These are phyloP conservation scores for Candida incommunis DNA, from an alignment of 805 yeast genomes.

Conservation along the genomic window DNA sequence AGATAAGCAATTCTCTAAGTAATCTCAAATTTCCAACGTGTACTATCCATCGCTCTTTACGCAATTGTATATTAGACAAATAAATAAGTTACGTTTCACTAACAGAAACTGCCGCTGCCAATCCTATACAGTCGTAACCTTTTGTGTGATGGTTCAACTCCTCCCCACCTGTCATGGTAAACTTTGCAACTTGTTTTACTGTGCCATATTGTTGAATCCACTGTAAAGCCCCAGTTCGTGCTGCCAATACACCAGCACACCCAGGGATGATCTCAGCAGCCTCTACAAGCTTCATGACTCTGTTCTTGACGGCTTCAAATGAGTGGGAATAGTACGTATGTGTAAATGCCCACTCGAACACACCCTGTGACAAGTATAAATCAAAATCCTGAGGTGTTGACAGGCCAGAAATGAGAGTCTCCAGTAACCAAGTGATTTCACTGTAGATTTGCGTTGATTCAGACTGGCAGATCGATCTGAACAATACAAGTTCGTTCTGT, in stretches of 20 bases:
- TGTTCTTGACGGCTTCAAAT: not conserved
- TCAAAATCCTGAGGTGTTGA: slow-evolving; percentile 36
- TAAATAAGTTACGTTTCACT: not conserved
- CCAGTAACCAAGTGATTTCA: slow-evolving; percentile 51
- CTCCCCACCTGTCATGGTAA: not conserved
- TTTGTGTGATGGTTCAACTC: not conserved
- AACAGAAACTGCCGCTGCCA: not conserved
- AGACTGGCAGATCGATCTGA: slow-evolving; percentile 25
- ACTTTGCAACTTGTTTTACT: not conserved
- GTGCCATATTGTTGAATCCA: not conserved
- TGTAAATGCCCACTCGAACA: slow-evolving; percentile 52
- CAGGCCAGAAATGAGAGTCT: slow-evolving; percentile 31
- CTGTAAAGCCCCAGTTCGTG: not conserved
- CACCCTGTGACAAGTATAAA: slow-evolving; percentile 34
- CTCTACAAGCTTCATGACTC: not conserved
- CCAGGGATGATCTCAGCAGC: not conserved
- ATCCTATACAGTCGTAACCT: not conserved
- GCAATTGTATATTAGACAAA: too few relatives aligned
- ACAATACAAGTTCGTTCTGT: slow-evolving; percentile 21
- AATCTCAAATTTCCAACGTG: too few relatives aligned
- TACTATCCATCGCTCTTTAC: too few relatives aligned
- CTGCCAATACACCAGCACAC: not conserved
- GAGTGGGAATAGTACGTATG: slow-evolving; percentile 14
- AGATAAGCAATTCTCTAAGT: too few relatives aligned
- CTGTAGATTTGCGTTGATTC: slow-evolving; percentile 38